These are phyloP conservation scores for Colletotrichum viniferum DNA, from an alignment of 2,329 filamentous ascomycete species.

Conservation along the genomic window DNA sequence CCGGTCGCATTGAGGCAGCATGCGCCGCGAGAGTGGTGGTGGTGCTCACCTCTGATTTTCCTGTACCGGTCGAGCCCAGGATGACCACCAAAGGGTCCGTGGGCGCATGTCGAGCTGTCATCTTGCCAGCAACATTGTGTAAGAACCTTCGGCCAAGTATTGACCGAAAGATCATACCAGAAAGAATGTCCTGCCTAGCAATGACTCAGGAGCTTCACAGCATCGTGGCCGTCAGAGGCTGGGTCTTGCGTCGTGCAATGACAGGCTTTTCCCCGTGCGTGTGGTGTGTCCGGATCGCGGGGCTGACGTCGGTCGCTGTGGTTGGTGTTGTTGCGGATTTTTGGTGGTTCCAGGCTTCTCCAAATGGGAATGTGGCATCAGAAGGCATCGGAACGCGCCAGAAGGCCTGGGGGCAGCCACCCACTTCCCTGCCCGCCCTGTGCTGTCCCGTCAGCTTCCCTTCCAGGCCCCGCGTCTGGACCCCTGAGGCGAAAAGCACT, in stretches of 20 bases:
- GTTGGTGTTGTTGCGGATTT: neutral
- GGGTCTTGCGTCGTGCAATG: neutral
- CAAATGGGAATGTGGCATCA: conserved; percentile 12
- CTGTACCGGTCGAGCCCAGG: conserved; percentile 89
- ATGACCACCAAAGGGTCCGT: conserved; percentile 75
- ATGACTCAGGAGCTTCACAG: neutral
- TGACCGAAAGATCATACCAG: conserved; percentile 18
- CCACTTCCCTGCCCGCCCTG: neutral
- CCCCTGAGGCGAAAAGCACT: conserved; percentile 2
- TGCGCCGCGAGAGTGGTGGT: neutral
- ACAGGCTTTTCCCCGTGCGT: neutral
- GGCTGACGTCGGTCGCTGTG: neutral
- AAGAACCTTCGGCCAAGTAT: conserved; percentile 5
- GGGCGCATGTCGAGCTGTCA: conserved; percentile 34
- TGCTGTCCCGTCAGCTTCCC: neutral
- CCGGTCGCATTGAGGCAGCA: neutral
- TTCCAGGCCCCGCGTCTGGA: neutral
- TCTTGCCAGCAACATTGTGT: conserved; percentile 29
- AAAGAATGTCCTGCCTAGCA: neutral
- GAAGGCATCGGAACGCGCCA: conserved; percentile 16
- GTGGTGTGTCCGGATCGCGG: neutral
- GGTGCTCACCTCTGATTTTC: conserved; percentile 82
- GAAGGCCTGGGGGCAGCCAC: conserved; percentile 10
- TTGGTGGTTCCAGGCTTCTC: neutral
- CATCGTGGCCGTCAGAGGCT: neutral